Evolutionary conservation across 345 rosid genomes (phyloP).

Genomic region (Syzygium aqueum): DNA sequence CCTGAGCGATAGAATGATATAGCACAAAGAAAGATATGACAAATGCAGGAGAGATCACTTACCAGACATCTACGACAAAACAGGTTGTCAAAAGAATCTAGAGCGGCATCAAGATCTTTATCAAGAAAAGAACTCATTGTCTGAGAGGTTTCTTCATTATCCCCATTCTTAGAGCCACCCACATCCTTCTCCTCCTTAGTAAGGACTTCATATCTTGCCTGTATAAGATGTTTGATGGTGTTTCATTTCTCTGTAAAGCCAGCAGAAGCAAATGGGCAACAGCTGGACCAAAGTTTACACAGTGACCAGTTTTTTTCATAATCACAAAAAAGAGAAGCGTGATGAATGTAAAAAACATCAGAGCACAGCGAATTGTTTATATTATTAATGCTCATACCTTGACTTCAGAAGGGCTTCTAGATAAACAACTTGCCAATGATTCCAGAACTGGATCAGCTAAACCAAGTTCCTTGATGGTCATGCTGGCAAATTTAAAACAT

Average conservation of each 20-base stretch:
- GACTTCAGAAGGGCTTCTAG: conserved; percentile 63
- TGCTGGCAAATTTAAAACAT: conserved; percentile 33
- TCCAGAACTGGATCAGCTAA: conserved; percentile 61
- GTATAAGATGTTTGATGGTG: conserved; percentile 97
- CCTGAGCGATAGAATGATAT: background rate
- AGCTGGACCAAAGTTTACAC: conserved; percentile 78
- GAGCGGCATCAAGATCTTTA: conserved; percentile 96
- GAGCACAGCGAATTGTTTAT: background rate
- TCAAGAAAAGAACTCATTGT: conserved; percentile 49
- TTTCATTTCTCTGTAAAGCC: conserved; percentile 92
- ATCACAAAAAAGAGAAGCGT: conserved; percentile 2
- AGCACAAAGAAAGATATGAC: background rate
- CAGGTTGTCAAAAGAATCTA: conserved; percentile 96
- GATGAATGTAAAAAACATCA: background rate
- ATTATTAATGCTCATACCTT: conserved; percentile 45
- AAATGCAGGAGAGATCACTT: conserved; percentile 15
- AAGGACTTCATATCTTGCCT: conserved; percentile 91
- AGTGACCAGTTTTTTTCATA: conserved; percentile 39
- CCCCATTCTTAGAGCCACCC: conserved; percentile 32
- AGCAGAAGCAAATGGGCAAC: conserved; percentile 78
- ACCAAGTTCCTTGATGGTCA: conserved; percentile 70
- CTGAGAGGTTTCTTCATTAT: conserved; percentile 31
- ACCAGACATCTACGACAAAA: conserved; percentile 98
- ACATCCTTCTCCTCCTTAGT: conserved; percentile 44
- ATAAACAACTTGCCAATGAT: conserved; percentile 55